Percentiles rank a stretch among this genome's conserved stretches.
Conservation (phyloP, 768 basidiomycete genomes). For the Xerocomellus dryophilus region DNA sequence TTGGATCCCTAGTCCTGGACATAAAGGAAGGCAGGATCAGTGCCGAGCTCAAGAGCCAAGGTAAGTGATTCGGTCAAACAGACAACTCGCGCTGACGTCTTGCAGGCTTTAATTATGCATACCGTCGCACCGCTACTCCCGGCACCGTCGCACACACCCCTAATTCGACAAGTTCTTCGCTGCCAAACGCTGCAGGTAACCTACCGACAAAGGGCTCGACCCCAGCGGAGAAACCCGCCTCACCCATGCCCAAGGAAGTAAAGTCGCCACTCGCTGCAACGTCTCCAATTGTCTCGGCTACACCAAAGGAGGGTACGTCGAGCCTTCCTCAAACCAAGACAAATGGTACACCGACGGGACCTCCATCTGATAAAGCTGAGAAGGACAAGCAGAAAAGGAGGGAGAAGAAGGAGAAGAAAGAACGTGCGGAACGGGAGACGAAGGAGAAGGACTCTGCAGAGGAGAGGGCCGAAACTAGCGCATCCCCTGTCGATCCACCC, state of each 20-base stretch:
- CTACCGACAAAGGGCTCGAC: slow-evolving; percentile 34
- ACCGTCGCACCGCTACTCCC: slow-evolving; percentile 68
- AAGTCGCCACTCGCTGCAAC: slow-evolving; percentile 36
- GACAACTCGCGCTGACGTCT: slow-evolving; percentile 4
- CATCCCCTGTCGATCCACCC: slow-evolving; percentile 23
- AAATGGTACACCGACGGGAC: slow-evolving; percentile 31
- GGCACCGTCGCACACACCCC: slow-evolving; percentile 56
- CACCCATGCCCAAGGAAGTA: slow-evolving; percentile 30
- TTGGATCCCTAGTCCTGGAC: slow-evolving; percentile 83
- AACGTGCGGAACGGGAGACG: slow-evolving; percentile 44
- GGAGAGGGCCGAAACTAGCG: slow-evolving; percentile 31
- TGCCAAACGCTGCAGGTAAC: slow-evolving; percentile 40
- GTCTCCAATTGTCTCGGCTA: slow-evolving; percentile 32
- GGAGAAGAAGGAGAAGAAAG: slow-evolving; percentile 60
- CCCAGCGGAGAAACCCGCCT: slow-evolving; percentile 37
- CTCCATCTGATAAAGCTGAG: slow-evolving; percentile 48
- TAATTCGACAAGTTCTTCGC: slow-evolving; percentile 50
- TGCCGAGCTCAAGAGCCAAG: slow-evolving; percentile 89
- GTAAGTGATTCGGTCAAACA: slow-evolving; percentile 39
- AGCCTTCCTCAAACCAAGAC: slow-evolving; percentile 32
- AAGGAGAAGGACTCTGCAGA: slow-evolving; percentile 39
- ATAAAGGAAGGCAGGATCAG: slow-evolving; percentile 90
- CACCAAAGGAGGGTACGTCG: slow-evolving; percentile 37
- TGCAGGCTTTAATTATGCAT: slow-evolving; percentile 93
- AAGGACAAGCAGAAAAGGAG: slow-evolving; percentile 58